Evolutionary conservation across 805 yeast genomes (phyloP).

Genomic region (Schwanniomyces occidentalis): DNA sequence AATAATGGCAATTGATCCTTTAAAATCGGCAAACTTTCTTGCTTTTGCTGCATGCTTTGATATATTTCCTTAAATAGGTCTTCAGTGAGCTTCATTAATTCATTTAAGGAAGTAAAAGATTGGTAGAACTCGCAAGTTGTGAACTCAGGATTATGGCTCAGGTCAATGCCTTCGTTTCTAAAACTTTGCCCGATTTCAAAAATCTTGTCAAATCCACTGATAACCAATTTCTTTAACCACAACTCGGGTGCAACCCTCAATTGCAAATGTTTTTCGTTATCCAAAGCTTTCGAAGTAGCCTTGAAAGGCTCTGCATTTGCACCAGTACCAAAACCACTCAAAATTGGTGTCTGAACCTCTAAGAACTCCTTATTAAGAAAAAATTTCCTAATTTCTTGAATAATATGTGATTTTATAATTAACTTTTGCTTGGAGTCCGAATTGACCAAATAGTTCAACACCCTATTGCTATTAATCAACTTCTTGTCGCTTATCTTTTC

Average conservation of each 20-base stretch:
- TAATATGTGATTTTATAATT: constrained; percentile 53
- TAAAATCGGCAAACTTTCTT: constrained; percentile 15
- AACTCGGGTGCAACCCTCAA: constrained; percentile 93
- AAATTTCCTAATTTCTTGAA: constrained; percentile 56
- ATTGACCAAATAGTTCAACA: constrained; percentile 71
- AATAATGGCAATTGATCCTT: constrained; percentile 15
- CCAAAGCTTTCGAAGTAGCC: constrained; percentile 47
- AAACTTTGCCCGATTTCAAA: constrained; percentile 85
- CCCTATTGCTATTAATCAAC: constrained; percentile 65
- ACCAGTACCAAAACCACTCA: constrained; percentile 75
- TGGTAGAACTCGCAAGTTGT: constrained; percentile 89
- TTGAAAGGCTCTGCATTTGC: constrained; percentile 90
- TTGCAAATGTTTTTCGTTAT: constrained; percentile 40
- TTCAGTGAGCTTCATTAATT: constrained; percentile 67
- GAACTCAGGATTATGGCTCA: constrained; percentile 93
- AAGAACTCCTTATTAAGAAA: constrained; percentile 57
- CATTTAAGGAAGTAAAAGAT: constrained; percentile 63
- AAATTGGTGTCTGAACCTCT: constrained; percentile 88
- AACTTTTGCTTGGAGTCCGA: constrained; percentile 47
- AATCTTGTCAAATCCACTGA: constrained; percentile 83
- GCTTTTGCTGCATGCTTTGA: constrained; percentile 10
- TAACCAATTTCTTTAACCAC: constrained; percentile 83
- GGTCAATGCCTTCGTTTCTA: constrained; percentile 91
- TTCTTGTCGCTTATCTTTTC: constrained; percentile 56
- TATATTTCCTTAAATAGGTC: constrained; percentile 48